Evolutionary conservation across 768 basidiomycete genomes (phyloP).

Genomic region (Cantharellus anzutake): DNA sequence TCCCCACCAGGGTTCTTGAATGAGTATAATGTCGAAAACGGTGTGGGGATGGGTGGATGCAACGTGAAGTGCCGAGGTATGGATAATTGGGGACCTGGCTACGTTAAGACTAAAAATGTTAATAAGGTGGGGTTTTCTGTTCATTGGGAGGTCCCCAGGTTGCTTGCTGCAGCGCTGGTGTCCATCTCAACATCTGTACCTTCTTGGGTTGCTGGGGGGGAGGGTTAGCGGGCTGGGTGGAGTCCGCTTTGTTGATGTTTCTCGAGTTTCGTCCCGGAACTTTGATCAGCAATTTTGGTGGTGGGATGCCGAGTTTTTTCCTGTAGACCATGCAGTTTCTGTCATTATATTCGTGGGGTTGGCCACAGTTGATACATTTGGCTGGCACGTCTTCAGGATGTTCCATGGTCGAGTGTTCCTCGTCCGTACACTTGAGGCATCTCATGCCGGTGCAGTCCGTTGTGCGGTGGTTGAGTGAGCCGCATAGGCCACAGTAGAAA

Average conservation of each 20-base stretch:
- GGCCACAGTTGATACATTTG: neutral
- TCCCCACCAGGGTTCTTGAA: constrained; percentile 2
- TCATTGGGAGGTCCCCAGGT: neutral
- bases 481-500: neutral
- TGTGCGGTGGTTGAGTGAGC: neutral
- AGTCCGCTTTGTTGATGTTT: no score
- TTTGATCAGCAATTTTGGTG: no score
- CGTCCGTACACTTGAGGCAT: neutral
- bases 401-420: neutral
- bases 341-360: neutral
- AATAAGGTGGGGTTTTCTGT: neutral
- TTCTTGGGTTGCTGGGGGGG: no score
- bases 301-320: neutral
- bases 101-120: neutral
- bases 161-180: no score
- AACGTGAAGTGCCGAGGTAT: neutral
- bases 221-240: no score
- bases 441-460: neutral
- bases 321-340: neutral
- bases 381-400: neutral
- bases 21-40: neutral
- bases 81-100: neutral
- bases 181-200: no score
- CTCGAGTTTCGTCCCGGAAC: no score
- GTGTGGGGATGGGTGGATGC: neutral